Percentiles rank a stretch among this genome's conserved stretches.
Evolutionary conservation across 495 filamentous ascomycete species (phyloP).

Genomic region (Penicillium macrosclerotiorum): DNA sequence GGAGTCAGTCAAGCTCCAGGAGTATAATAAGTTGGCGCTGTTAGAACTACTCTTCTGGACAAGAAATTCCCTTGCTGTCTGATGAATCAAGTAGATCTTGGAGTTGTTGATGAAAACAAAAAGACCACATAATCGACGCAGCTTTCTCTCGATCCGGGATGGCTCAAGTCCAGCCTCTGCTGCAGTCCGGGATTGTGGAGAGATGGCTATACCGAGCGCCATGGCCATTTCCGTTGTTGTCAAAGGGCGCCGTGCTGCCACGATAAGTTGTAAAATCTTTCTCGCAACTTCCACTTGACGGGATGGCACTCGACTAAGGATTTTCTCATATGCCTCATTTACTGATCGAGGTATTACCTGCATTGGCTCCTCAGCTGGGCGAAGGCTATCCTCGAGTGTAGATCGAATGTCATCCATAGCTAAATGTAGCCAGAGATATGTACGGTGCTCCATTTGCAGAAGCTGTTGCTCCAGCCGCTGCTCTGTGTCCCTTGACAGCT

Average conservation of each 20-base stretch:
- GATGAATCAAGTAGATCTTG: constrained; percentile 35
- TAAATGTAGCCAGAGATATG: constrained; percentile 37
- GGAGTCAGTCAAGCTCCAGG: constrained; percentile 7
- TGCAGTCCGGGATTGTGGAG: constrained; percentile 11
- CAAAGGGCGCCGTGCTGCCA: constrained; percentile 35
- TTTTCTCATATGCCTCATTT: constrained; percentile 26
- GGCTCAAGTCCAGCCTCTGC: constrained; percentile 23
- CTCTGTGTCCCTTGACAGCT: constrained; percentile 5
- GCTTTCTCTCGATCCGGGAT: constrained; percentile 10
- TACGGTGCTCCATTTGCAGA: constrained; percentile 28
- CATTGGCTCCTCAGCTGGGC: constrained; percentile 13
- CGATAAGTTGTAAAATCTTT: constrained; percentile 36
- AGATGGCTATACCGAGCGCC: constrained; percentile 29
- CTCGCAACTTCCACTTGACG: constrained; percentile 8
- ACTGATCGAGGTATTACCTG: constrained; percentile 19
- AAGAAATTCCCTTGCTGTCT: constrained; percentile 34
- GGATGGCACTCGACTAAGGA: constrained; percentile 21
- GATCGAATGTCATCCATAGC: constrained; percentile 19
- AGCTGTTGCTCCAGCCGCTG: constrained; percentile 17
- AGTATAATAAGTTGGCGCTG: constrained; percentile 6
- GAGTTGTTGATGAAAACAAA: constrained; percentile 39
- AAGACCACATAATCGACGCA: constrained; percentile 37
- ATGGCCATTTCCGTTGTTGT: constrained; percentile 36
- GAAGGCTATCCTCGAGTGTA: constrained; percentile 19
- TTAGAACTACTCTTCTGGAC: constrained; percentile 4